A percentile compares a stretch with the other conserved stretches of the same genome.
phyloP scores from a whole-genome alignment of 2,329 filamentous ascomycete species.

The Colletotrichum liaoningense region DNA sequence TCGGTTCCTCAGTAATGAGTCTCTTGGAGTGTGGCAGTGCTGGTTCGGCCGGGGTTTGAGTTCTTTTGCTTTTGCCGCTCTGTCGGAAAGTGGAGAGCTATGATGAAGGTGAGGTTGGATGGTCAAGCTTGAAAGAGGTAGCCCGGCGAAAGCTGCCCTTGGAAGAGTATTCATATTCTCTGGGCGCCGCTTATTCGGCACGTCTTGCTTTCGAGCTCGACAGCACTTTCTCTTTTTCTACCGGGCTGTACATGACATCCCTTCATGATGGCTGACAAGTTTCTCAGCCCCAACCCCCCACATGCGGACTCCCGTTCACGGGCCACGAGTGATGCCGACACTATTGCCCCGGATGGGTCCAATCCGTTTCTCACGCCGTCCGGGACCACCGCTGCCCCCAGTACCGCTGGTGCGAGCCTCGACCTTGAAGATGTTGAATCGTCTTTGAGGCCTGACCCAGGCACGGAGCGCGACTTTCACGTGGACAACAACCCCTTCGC shows the following conservation, averaged over 20 bases:
- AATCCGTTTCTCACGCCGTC: constrained; percentile 41
- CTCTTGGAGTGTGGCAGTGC: constrained; percentile 29
- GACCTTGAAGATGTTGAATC: constrained; percentile 51
- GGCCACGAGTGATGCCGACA: constrained; percentile 33
- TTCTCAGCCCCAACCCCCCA: constrained; percentile 29
- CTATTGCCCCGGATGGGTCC: constrained; percentile 23
- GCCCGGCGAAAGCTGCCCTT: constrained; percentile 25
- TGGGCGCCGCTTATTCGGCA: constrained; percentile 28
- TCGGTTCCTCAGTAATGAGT: constrained; percentile 7
- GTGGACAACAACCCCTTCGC: constrained; percentile 81
- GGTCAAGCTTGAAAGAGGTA: constrained; percentile 3
- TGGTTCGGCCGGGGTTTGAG: not conserved
- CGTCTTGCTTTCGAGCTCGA: constrained; percentile 30
- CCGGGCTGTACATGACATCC: constrained; percentile 5
- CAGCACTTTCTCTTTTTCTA: constrained; percentile 22
- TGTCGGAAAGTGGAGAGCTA: constrained; percentile 23
- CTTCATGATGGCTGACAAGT: constrained; percentile 25
- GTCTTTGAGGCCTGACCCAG: constrained; percentile 75
- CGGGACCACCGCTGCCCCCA: constrained; percentile 24
- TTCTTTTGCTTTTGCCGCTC: not conserved
- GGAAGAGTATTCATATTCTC: constrained; percentile 23
- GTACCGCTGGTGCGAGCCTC: constrained; percentile 22
- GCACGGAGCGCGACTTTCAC: constrained; percentile 74
- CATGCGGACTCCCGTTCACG: constrained; percentile 23
- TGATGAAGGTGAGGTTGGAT: constrained; percentile 5